Conservation (phyloP, 2,329 filamentous ascomycete genomes). For the Acephala macrosclerotiorum region DNA sequence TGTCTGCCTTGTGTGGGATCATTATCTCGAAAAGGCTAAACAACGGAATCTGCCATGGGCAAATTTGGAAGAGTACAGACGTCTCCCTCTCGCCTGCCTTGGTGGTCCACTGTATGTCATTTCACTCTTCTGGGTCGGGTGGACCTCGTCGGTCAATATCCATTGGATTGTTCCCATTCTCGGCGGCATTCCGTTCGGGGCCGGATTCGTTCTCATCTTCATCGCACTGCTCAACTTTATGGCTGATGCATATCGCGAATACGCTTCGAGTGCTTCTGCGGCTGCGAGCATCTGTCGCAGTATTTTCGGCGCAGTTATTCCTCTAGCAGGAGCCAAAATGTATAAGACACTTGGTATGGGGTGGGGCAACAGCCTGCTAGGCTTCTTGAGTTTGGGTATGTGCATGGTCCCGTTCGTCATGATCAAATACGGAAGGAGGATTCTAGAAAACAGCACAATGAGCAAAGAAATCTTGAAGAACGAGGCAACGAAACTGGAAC, state of each 20-base stretch:
- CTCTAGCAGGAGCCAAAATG: not conserved
- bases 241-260: not conserved
- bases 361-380: not conserved
- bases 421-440: not conserved
- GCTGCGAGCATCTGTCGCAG: not conserved
- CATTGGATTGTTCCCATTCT: not conserved
- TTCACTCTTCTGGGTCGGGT: constrained; percentile 63
- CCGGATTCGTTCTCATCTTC: not conserved
- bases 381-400: not conserved
- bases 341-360: not conserved
- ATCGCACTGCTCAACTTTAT: not conserved
- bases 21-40: constrained; percentile 60
- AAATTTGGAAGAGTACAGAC: constrained; percentile 68
- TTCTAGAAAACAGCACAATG: too few species aligned
- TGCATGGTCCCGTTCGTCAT: not conserved
- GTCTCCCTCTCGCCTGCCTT: constrained; percentile 74
- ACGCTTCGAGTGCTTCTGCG: not conserved
- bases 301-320: not conserved
- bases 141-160: not conserved
- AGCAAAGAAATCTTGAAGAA: too few species aligned
- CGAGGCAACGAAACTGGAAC: too few species aligned
- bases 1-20: constrained; percentile 72
- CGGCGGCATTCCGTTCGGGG: not conserved
- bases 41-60: constrained; percentile 62
- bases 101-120: constrained; percentile 69